Evolutionary conservation across 1,284 basidiomycete genomes (phyloP), one percentile per base, ranked within the genome.

Genomic region (Leccinum cinnamomeum): DNA sequence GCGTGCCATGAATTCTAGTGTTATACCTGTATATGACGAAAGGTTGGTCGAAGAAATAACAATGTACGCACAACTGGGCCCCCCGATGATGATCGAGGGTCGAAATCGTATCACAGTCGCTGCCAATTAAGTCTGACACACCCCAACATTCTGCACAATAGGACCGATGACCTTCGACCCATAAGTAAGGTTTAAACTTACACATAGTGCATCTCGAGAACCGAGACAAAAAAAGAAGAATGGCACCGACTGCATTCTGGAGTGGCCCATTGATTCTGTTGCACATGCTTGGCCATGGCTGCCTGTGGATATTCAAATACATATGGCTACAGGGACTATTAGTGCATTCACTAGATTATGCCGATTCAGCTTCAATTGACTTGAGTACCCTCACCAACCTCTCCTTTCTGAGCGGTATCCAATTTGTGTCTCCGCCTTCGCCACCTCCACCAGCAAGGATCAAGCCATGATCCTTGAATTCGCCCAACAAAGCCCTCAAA

Each of bases 401-500:
- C 67, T 92, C 90, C 72, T 88, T 88, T 62, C 90, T 81, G 65
- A 96, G 72, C 1, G 92, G 92, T 68, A 96, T 90, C 94, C 93
- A 96, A 46, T 94, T 77, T 70, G 84, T 76, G 70, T 91, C 87
- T 18, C 82, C 81, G 28, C 77, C 82, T 64, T 64, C 70, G 64
- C 73, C 14, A 30, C 77, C 82, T 63, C 65, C 69, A 65, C 73
- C 67, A 23, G 65, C 14, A 30, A 92, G 79, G 14, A 97, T 86
- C 68, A 97, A 74, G 2, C 87, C 87, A 70, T 98, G 95, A 75
- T 98, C 95, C 69, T 85, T 85, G 75, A 95, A 97, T 77, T 98
- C 95, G 25, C 88, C 88, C 57, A 97, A 78, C 35, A 95, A 79
- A 7, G 93, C 86, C 35, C 90, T 83, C 72, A 96, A 80, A 50